Evolutionary conservation across 495 filamentous ascomycete genomes (phyloP).

Genomic region (Xylaria sp.): DNA sequence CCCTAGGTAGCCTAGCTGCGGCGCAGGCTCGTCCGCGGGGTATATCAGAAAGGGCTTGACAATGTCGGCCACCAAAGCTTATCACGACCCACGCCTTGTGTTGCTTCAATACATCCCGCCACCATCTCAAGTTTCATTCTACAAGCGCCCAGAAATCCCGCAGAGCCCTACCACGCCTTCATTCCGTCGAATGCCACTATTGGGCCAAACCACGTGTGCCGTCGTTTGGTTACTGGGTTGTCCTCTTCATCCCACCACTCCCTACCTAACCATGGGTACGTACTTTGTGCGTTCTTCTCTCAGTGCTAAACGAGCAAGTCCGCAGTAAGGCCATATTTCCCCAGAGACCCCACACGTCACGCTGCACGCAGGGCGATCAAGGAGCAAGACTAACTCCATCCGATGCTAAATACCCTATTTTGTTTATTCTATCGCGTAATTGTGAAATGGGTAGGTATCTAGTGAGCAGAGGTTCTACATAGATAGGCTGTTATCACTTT

Average conservation of each 20-base stretch:
- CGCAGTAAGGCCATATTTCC: constrained; percentile 15
- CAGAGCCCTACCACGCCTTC: constrained; percentile 12
- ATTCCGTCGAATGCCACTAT: constrained; percentile 24
- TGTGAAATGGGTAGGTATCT: neutral
- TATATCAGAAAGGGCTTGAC: constrained; percentile 7
- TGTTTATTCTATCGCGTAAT: neutral
- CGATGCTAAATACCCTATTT: neutral
- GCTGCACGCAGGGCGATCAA: neutral
- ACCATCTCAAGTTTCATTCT: constrained; percentile 16
- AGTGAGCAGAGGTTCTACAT: neutral
- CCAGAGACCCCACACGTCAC: constrained; percentile 2
- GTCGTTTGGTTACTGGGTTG: constrained; percentile 15
- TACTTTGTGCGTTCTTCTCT: neutral
- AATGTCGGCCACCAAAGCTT: constrained; percentile 24
- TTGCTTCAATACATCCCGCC: constrained; percentile 15
- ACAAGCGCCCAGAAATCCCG: constrained; percentile 25
- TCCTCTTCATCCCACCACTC: constrained; percentile 6
- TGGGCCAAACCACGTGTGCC: constrained; percentile 21
- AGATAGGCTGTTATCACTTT: neutral
- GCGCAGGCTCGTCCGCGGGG: neutral
- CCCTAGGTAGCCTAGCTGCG: neutral
- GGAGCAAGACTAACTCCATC: neutral
- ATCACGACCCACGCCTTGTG: neutral
- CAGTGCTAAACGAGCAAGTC: neutral
- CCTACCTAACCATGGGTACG: too few species aligned